Evolutionary conservation across 164 flowering plant species (phyloP).

Genomic region (Buxus sempervirens): DNA sequence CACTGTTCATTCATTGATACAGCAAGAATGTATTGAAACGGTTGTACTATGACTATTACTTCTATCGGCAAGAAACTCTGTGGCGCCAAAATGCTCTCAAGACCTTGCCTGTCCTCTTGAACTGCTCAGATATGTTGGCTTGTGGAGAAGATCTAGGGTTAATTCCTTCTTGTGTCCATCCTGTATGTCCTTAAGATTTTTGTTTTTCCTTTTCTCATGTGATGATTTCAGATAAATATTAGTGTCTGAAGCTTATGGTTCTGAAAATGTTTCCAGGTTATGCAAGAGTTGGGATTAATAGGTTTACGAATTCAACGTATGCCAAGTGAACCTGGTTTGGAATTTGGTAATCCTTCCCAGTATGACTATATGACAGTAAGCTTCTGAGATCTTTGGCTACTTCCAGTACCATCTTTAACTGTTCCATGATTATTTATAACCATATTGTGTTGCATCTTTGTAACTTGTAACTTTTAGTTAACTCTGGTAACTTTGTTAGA

Average conservation of each 20-base stretch:
- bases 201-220: not conserved
- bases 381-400: not conserved
- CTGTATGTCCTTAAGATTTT: conserved; percentile 46
- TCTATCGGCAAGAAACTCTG: conserved; percentile 84
- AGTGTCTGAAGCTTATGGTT: conserved; percentile 7
- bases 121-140: conserved; percentile 96
- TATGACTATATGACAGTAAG: conserved; percentile 93
- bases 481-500: not conserved
- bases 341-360: conserved; percentile 94
- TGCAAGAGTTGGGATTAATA: conserved; percentile 92
- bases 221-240: not conserved
- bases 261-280: conserved; percentile 51
- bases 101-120: conserved; percentile 87
- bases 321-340: conserved; percentile 84
- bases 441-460: not conserved
- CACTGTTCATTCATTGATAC: conserved; percentile 23
- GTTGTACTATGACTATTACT: conserved; percentile 89
- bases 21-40: conserved; percentile 86
- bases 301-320: conserved; percentile 98
- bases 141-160: conserved; percentile 99
- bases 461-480: not conserved
- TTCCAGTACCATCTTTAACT: not conserved
- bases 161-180: conserved; percentile 96
- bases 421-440: not conserved
- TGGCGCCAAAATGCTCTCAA: conserved; percentile 93